phyloP scores from a whole-genome alignment of 2,329 filamentous ascomycete genomes.

The Sporothrix mexicana region DNA sequence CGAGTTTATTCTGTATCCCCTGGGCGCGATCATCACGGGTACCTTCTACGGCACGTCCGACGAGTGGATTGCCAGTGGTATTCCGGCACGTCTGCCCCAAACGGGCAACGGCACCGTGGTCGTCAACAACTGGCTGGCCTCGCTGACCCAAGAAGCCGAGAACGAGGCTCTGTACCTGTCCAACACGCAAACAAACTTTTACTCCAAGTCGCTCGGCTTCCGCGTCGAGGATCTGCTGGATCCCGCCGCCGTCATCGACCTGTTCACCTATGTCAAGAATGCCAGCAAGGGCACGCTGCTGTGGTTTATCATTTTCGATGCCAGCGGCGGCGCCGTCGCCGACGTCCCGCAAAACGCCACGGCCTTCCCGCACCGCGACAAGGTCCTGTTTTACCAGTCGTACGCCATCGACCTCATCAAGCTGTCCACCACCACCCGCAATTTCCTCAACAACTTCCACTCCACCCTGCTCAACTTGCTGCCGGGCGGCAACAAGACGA shows the following conservation, averaged over 20 bases:
- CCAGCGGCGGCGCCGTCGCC: constrained; percentile 64
- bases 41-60: constrained; percentile 65
- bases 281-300: constrained; percentile 57
- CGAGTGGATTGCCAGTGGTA: constrained; percentile 60
- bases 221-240: constrained; percentile 55
- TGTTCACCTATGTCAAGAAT: constrained; percentile 61
- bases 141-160: constrained; percentile 60
- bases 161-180: constrained; percentile 54
- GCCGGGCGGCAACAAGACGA: constrained; percentile 40
- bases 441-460: constrained; percentile 61
- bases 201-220: constrained; percentile 64
- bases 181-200: constrained; percentile 58
- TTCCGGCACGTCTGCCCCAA: constrained; percentile 54
- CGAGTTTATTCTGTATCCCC: constrained; percentile 60
- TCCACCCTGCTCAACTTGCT: constrained; percentile 47
- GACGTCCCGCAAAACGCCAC: constrained; percentile 62
- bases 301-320: constrained; percentile 69
- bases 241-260: constrained; percentile 49
- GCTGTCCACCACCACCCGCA: constrained; percentile 53
- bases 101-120: constrained; percentile 51
- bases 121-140: constrained; percentile 67
- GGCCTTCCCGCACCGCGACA: constrained; percentile 68
- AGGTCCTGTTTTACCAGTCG: constrained; percentile 67
- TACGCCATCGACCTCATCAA: constrained; percentile 60
- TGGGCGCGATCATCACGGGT: constrained; percentile 62